Conservation (phyloP, 2,329 filamentous ascomycete genomes). For the Pyrenochaeta sp. region DNA sequence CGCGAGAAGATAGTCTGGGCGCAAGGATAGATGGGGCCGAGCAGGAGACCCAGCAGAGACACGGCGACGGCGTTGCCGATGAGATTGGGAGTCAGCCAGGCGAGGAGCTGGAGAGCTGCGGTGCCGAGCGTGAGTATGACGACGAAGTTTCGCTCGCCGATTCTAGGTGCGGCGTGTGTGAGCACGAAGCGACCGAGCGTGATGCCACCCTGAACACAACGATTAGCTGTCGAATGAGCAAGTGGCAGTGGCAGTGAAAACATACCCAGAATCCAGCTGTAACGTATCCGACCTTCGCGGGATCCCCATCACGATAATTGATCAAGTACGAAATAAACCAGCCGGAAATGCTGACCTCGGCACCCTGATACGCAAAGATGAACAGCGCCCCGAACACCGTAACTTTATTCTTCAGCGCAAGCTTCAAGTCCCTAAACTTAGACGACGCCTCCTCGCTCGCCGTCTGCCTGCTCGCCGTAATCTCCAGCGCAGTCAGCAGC, state of each 20-base stretch:
- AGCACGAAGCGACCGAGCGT: slow-evolving; percentile 78
- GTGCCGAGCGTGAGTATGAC: slow-evolving; percentile 68
- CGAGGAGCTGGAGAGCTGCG: slow-evolving; percentile 73
- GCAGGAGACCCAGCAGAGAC: slow-evolving; percentile 71
- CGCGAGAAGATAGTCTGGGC: slow-evolving; percentile 69
- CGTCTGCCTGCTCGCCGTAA: slow-evolving; percentile 51
- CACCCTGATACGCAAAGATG: slow-evolving; percentile 86
- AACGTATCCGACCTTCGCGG: slow-evolving; percentile 78
- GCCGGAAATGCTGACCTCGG: slow-evolving; percentile 82
- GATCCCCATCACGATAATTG: slow-evolving; percentile 72
- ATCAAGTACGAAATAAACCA: slow-evolving; percentile 91
- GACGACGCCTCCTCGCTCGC: slow-evolving; percentile 46
- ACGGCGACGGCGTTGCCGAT: slow-evolving; percentile 59
- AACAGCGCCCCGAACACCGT: slow-evolving; percentile 80
- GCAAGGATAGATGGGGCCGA: slow-evolving; percentile 83
- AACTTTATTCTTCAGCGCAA: slow-evolving; percentile 60
- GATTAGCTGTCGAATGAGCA: slow-evolving; percentile 9
- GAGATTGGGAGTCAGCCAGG: slow-evolving; percentile 79
- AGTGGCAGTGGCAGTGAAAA: background rate
- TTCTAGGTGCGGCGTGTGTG: slow-evolving; percentile 67
- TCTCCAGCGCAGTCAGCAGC: slow-evolving; percentile 54
- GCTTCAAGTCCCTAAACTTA: slow-evolving; percentile 58
- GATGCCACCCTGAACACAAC: slow-evolving; percentile 68
- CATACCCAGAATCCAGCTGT: slow-evolving; percentile 72
- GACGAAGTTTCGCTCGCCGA: slow-evolving; percentile 77